phyloP scores from a whole-genome alignment of 768 basidiomycete species.

The Suillus occidentalis region DNA sequence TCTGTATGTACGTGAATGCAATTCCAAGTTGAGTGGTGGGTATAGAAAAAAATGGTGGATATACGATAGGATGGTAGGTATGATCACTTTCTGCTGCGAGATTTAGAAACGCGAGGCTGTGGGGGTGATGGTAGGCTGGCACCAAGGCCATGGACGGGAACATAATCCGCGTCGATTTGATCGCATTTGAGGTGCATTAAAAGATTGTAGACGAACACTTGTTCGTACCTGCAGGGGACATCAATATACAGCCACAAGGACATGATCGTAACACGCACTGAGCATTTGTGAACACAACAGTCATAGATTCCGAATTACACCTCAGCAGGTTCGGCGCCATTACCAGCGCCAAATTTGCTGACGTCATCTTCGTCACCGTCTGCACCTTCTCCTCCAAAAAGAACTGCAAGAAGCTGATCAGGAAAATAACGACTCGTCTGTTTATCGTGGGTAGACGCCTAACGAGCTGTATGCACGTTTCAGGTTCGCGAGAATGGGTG shows the following conservation, averaged over 20 bases:
- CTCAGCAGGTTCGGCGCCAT: conserved; percentile 90
- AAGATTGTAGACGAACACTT: conserved; percentile 84
- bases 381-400: conserved; percentile 81
- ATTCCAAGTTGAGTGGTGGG: neutral
- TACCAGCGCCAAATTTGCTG: conserved; percentile 83
- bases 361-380: conserved; percentile 82
- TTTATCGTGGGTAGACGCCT: conserved; percentile 82
- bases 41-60: conserved; percentile 5
- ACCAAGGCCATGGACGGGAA: conserved; percentile 77
- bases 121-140: conserved; percentile 51
- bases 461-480: conserved; percentile 72
- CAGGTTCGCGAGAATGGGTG: conserved; percentile 60
- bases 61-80: neutral
- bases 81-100: conserved; percentile 49
- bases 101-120: conserved; percentile 51
- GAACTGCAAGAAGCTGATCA: conserved; percentile 87
- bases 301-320: conserved; percentile 85
- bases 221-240: conserved; percentile 68
- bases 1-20: conserved; percentile 1
- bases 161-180: conserved; percentile 74
- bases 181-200: conserved; percentile 75
- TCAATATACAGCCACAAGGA: neutral
- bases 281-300: conserved; percentile 87
- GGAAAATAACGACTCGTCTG: conserved; percentile 81
- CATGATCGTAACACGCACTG: conserved; percentile 54